Evolutionary conservation across 352 stramenopile genomes (phyloP).

Genomic region (Globisporangium paroecandrum): DNA sequence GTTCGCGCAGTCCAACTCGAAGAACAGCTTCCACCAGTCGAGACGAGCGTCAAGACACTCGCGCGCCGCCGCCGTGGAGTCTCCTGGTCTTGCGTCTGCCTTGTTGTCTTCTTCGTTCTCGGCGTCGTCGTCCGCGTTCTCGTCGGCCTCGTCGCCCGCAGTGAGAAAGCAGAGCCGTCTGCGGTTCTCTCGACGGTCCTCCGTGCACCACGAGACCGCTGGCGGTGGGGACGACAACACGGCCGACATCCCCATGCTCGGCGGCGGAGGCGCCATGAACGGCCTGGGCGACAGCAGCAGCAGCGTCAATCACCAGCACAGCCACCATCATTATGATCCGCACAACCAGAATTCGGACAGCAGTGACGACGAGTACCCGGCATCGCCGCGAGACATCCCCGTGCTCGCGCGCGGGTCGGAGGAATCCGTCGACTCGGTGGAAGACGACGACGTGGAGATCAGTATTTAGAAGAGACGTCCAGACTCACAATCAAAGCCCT

Average conservation of each 20-base stretch:
- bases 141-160: neutral
- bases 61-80: neutral
- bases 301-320: neutral
- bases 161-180: neutral
- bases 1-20: conserved; percentile 6
- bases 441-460: conserved; percentile 22
- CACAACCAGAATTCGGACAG: neutral
- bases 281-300: neutral
- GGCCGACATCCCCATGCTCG: conserved; percentile 17
- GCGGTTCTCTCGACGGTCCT: conserved; percentile 9
- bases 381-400: conserved; percentile 18
- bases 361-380: neutral
- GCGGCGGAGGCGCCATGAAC: neutral
- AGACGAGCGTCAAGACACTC: conserved; percentile 6
- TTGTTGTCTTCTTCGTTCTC: neutral
- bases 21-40: conserved; percentile 3
- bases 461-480: conserved; percentile 13
- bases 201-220: neutral
- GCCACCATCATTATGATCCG: neutral
- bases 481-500: neutral
- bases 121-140: neutral
- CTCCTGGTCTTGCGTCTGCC: neutral
- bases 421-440: conserved; percentile 20
- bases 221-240: neutral
- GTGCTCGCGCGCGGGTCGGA: conserved; percentile 19